These are phyloP conservation scores for Geoglossum glabrum DNA, from an alignment of 495 filamentous ascomycete species.

Conservation along the genomic window DNA sequence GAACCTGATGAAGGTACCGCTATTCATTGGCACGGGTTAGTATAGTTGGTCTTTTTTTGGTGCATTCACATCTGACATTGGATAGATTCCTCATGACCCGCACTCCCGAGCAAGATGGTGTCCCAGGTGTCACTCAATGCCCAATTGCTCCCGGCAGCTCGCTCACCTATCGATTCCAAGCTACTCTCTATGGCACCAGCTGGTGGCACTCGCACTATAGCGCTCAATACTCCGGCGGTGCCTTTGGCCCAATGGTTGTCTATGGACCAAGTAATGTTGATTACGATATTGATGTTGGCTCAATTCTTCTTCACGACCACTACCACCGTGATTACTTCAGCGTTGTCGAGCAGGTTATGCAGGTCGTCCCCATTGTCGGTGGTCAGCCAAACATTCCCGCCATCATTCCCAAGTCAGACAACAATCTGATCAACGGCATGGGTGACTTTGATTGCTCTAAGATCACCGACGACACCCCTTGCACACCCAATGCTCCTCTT, in stretches of 20 bases:
- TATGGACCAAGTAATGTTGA: constrained; percentile 26
- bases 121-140: constrained; percentile 29
- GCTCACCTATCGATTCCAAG: constrained; percentile 30
- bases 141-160: constrained; percentile 22
- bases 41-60: constrained; percentile 17
- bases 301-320: constrained; percentile 29
- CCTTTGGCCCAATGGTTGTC: constrained; percentile 17
- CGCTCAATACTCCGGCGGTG: constrained; percentile 31
- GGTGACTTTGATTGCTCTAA: constrained; percentile 13
- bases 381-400: not conserved
- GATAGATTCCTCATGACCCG: not conserved
- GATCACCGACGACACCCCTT: not conserved
- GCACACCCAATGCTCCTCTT: not conserved
- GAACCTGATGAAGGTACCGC: constrained; percentile 17
- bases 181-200: constrained; percentile 32
- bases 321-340: constrained; percentile 20
- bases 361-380: constrained; percentile 10
- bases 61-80: not conserved
- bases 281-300: constrained; percentile 31
- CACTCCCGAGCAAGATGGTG: constrained; percentile 18
- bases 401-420: constrained; percentile 8
- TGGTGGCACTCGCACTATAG: constrained; percentile 46
- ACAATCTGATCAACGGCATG: constrained; percentile 22
- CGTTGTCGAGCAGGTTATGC: not conserved
- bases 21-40: constrained; percentile 20